Evolutionary conservation across 768 basidiomycete genomes (phyloP), one percentile per base, ranked within the genome.

Genomic region (Jaapia argillacea): DNA sequence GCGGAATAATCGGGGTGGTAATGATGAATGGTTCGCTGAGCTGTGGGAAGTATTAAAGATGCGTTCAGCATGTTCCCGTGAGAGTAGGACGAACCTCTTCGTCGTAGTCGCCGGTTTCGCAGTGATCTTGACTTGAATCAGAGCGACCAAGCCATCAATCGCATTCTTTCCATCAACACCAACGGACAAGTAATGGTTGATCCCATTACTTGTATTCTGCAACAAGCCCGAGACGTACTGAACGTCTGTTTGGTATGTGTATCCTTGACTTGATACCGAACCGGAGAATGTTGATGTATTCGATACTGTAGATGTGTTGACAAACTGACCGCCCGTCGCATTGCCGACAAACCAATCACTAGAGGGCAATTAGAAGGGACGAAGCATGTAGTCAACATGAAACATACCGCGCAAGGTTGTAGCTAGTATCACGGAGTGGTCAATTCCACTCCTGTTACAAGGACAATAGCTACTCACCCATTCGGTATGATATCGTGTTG

Each of bases 261-360:
- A 94, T 3, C 77, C 77, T 28, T 57, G 69, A 49, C 61, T 79
- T 0, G 79, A 71, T 3, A 84, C 83, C 13, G 69, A 65, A 1
- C 84, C 89, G 1, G 69, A 67, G 57, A 63, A 89, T 0, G 76
- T 75, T 23, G 77, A 70, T 24, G 58, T 54, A 51, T 85, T 80
- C n/a, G 72, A 78, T 38, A 85, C 52, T 26, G 52, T 51, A 13
- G 44, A 13, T 0, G 77, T 74, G 14, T 68, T 64, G 43, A 83
- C 64, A 6, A 59, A 36, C 48, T 63, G 64, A 20, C 69, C 64
- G 18, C 62, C 57, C 0, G 90, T 91, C 20, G 85, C 80, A 56
- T 91, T 91, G 18, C 85, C 87, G 21, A 93, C 66, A n/a, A 94
- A 63, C 70, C 76, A 84, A 56, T 96, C 90, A 21, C 91, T 80